Percentiles rank a stretch among this genome's conserved stretches.
Conservation (phyloP, 495 filamentous ascomycete genomes). For the Talaromyces trachyspermus region DNA sequence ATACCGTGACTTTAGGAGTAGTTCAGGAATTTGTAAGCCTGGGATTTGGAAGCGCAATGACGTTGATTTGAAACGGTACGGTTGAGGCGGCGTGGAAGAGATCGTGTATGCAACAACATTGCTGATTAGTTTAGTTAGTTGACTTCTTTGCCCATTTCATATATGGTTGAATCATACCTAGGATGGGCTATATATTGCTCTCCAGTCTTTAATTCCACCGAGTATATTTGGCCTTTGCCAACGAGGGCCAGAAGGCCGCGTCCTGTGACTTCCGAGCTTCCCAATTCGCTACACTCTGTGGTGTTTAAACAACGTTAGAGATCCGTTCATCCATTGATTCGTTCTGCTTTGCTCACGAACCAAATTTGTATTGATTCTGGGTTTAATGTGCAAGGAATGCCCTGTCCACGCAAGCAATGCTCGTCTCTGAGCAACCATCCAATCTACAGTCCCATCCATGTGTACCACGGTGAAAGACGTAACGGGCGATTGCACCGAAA, state of each 20-base stretch:
- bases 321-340: no score
- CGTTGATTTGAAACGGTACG: constrained; percentile 78
- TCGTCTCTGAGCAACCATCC: constrained; percentile 81
- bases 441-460: constrained; percentile 91
- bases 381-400: constrained; percentile 66
- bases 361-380: constrained; percentile 65
- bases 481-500: constrained; percentile 74
- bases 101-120: constrained; percentile 81
- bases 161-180: constrained; percentile 35
- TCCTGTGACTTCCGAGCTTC: constrained; percentile 77
- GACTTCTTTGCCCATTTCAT: not conserved
- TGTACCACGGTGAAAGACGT: constrained; percentile 81
- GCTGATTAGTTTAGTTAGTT: constrained; percentile 29
- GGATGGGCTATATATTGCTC: constrained; percentile 87
- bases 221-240: constrained; percentile 80
- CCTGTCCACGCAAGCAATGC: constrained; percentile 96
- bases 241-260: constrained; percentile 78
- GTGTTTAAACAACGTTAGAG: no score
- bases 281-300: constrained; percentile 76
- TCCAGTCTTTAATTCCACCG: constrained; percentile 63
- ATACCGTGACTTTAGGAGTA: constrained; percentile 59
- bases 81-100: constrained; percentile 61
- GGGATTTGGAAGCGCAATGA: constrained; percentile 75
- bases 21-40: constrained; percentile 41
- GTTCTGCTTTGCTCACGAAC: constrained; percentile 41